Evolutionary conservation across 2,329 filamentous ascomycete genomes (phyloP), one percentile per base, ranked within the genome.

Genomic region (Aureobasidium sp.): DNA sequence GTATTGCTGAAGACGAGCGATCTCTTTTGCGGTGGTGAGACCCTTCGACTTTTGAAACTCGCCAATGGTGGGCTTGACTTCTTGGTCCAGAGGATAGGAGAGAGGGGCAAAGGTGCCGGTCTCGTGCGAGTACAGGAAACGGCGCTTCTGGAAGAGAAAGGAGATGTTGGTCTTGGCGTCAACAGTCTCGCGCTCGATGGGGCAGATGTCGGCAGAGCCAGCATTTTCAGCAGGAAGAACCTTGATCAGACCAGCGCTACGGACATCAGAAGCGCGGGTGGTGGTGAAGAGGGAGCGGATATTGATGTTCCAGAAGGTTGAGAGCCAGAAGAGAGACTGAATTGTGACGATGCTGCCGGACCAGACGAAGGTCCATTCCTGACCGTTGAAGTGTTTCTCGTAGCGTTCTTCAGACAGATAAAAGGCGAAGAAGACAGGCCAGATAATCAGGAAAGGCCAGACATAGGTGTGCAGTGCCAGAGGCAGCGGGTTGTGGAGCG

Each of bases 301-400:
- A 72, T 92, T 87, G 73, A 99, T 91, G 72, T 90, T 97, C 94
- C 94, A 99, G 78, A 97, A 91, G 51, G 94, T 99, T 79, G 89
- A 93, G 65, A 99, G 83, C 93, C 94, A 99, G 69, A 92, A 79
- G 66, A 99, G 82, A 66, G 90, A 87, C 79, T 99, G 95, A 62
- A 88, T 71, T 12, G 92, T 96, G 74, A 95, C 82, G 72, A 99
- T 97, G 68, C 86, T 83, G 70, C 89, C 93, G 67, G 88, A 84
- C 87, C 90, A 99, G 66, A 99, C 90, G 73, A 96, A 96, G 0
- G 95, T 97, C 93, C 94, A 99, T 81, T 99, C 94, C 69, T 89
- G 87, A n/a, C 88, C 92, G 70, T 89, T 85, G 67, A 99, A 95
- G 79, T 97, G 87, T 72, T 87, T 88, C 67, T 96, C 88, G 76